Evolutionary conservation across 495 filamentous ascomycete genomes (phyloP).

Genomic region (Baudoinia panamericana): DNA sequence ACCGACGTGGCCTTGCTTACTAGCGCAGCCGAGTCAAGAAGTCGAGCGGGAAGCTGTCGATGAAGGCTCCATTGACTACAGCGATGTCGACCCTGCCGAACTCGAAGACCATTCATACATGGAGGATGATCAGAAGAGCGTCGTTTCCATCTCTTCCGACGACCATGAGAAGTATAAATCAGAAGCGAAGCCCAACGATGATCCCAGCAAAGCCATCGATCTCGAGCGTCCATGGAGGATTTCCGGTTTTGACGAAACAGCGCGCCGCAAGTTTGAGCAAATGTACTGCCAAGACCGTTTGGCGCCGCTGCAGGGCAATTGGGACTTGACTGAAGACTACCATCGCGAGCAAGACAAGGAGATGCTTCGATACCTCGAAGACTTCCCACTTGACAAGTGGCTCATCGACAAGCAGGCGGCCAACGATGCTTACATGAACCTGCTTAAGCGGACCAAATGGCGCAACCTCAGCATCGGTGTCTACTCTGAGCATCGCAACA

Average conservation of each 20-base stretch:
- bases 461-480: conserved; percentile 9
- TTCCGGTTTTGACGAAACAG: not conserved
- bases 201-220: not conserved
- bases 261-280: conserved; percentile 3
- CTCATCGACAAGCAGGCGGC: conserved; percentile 5
- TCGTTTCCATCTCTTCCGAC: conserved; percentile 4
- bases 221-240: conserved; percentile 2
- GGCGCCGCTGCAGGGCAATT: not conserved
- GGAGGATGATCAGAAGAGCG: not conserved
- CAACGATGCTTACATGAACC: not conserved
- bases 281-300: not conserved
- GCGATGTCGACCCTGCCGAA: not conserved
- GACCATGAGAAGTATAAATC: conserved; percentile 2
- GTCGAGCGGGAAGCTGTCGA: not conserved
- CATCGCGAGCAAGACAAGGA: conserved; percentile 9
- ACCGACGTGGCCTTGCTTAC: not conserved
- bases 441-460: conserved; percentile 12
- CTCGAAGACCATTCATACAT: not conserved
- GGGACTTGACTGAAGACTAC: conserved; percentile 12
- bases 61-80: conserved; percentile 7
- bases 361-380: conserved; percentile 14
- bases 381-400: conserved; percentile 13
- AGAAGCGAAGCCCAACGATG: not conserved
- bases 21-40: not conserved
- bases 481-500: conserved; percentile 1